A percentile compares a stretch with the other conserved stretches of the same genome.
phyloP scores from a whole-genome alignment of 2,329 filamentous ascomycete genomes.

The Pseudogymnoascus sp. region DNA sequence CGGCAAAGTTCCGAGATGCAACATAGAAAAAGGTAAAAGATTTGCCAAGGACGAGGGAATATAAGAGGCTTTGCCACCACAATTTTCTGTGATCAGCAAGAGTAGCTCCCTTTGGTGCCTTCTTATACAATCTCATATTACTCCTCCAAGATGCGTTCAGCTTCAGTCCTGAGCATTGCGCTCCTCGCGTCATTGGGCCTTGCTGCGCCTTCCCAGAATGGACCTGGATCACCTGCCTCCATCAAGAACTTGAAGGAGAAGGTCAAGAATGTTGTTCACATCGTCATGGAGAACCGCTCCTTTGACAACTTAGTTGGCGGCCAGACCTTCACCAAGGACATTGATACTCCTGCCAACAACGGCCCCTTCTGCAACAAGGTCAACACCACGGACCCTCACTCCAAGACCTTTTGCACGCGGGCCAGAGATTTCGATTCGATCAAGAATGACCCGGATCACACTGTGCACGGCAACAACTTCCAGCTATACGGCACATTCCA shows the following conservation, averaged over 20 bases:
- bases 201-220: neutral
- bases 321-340: conserved; percentile 29
- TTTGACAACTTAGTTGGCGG: conserved; percentile 35
- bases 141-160: neutral
- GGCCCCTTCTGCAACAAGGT: conserved; percentile 34
- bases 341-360: conserved; percentile 30
- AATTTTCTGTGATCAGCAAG: neutral
- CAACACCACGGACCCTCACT: conserved; percentile 14
- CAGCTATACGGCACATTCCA: conserved; percentile 32
- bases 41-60: neutral
- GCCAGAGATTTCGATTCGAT: conserved; percentile 8
- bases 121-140: neutral
- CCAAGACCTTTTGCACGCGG: neutral
- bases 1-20: neutral
- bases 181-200: neutral
- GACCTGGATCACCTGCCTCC: conserved; percentile 25
- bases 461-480: conserved; percentile 28
- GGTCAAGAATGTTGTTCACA: conserved; percentile 41
- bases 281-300: conserved; percentile 36
- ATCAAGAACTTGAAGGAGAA: conserved; percentile 29
- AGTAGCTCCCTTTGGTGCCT: neutral
- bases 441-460: conserved; percentile 35
- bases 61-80: neutral
- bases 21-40: neutral
- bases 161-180: neutral